Percentiles rank a stretch among this genome's conserved stretches.
Conservation (phyloP, 148 eudicot species). For the Diospyros kaki region DNA sequence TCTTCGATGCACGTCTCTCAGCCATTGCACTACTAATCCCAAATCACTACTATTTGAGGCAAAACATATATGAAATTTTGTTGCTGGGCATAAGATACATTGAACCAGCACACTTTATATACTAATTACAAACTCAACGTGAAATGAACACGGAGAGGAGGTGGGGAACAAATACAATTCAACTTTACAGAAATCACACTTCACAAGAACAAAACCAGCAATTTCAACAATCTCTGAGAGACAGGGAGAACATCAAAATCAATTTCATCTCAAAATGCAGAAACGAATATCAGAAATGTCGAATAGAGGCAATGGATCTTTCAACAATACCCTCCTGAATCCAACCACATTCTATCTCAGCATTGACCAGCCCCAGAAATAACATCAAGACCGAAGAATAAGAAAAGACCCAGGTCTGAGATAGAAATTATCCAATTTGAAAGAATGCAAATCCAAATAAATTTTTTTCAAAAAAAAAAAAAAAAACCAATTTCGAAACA, state of each 20-base stretch:
- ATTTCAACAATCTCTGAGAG: background rate
- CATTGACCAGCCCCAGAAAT: background rate
- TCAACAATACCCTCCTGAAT: background rate
- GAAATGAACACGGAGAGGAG: background rate
- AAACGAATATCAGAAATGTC: background rate
- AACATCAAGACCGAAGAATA: too few species aligned
- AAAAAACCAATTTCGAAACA: background rate
- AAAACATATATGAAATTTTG: background rate
- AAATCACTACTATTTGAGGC: background rate
- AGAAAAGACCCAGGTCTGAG: background rate
- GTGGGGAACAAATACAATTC: background rate
- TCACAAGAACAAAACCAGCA: constrained; percentile 7
- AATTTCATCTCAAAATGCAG: background rate
- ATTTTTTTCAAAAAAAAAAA: background rate
- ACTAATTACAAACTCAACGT: background rate
- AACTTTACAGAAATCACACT: background rate
- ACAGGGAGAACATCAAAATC: background rate
- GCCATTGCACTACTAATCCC: constrained; percentile 32
- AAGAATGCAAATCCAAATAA: constrained; percentile 1
- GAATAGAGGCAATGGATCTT: background rate
- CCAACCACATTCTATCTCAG: background rate
- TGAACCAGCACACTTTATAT: background rate
- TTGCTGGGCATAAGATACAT: background rate
- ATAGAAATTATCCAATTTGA: background rate
- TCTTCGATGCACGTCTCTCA: constrained; percentile 45